Base-by-base conservation (phyloP, 1,284 basidiomycete species). In the Papiliotrema fonsecae region DNA sequence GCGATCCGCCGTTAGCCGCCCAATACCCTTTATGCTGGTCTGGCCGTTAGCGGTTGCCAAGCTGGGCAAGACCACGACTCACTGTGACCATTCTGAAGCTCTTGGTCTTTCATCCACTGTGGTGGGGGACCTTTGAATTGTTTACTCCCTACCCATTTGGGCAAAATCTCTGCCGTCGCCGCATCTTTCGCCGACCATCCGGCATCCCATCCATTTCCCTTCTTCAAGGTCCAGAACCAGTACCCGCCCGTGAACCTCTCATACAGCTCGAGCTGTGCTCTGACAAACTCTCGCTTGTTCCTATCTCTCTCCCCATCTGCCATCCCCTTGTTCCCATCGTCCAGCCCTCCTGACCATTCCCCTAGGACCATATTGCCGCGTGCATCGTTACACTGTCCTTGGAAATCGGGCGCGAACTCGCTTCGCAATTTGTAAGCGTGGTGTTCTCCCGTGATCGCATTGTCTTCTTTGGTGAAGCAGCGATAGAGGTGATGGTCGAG, bases 201-300 rank as follows among this genome's bases (percentile, higher is more conserved):
- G 2, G 78, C 79, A 66, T 90, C 87, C 55, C 83, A 82, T 2
- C 67, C 70, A 6, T 77, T 71, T 47, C 84, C 79, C 69, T 90
- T 89, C 77, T 85, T 88, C 67, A 83, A 86, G 35, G 87, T 90
- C 90, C 89, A 94, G 71, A 86, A 92, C 74, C 83, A 92, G 79
- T 81, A 87, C 2, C 89, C 89, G 0, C 81, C 82, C 50, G 85
- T 85, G 30, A 75, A 67, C 47, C 73, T 69, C 55, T 90, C 85
- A 56, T 80, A 91, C 30, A 86, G 58, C 19, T 77, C 78, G 47
- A 90, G 73, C 70, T 93, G 83, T 10, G 86, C 83, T 16, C 76
- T 68, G 4, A 85, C 76, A 57, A 81, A 89, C 16, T 75, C 76
- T 46, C 77, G 70, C 54, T 77, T 70, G 65, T 76, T 70, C 62